phyloP scores from a whole-genome alignment of 768 basidiomycete species.

The Amanita pallidorosea region DNA sequence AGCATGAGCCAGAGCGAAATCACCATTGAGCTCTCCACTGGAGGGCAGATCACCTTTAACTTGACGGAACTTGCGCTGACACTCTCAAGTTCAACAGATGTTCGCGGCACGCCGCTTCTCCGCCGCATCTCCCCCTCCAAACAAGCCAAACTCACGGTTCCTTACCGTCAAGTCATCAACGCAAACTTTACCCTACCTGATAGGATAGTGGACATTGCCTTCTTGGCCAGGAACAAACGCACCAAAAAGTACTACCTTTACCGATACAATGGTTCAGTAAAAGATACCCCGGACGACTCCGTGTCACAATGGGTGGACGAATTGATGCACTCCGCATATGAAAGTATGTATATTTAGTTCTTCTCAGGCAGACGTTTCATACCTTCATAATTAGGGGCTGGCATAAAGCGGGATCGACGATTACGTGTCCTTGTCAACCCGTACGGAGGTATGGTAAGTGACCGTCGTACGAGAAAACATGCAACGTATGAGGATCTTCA shows the following conservation, averaged over 20 bases:
- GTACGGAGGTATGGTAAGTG: slow-evolving; percentile 60
- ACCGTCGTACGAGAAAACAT: slow-evolving; percentile 1
- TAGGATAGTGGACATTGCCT: slow-evolving; percentile 34
- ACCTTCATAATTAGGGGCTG: slow-evolving; percentile 20
- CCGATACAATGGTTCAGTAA: slow-evolving; percentile 31
- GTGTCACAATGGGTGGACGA: slow-evolving; percentile 42
- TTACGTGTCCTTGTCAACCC: slow-evolving; percentile 76
- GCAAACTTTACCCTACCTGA: slow-evolving; percentile 27
- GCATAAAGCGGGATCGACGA: slow-evolving; percentile 40
- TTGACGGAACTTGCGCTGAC: slow-evolving; percentile 9
- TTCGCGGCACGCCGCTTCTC: background rate
- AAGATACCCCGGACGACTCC: slow-evolving; percentile 19
- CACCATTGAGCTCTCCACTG: slow-evolving; percentile 7
- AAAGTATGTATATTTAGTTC: slow-evolving; percentile 29
- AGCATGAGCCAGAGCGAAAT: slow-evolving; percentile 6
- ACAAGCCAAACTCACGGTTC: slow-evolving; percentile 10
- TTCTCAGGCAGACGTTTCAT: background rate
- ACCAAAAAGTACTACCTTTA: slow-evolving; percentile 27
- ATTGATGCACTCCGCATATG: slow-evolving; percentile 50
- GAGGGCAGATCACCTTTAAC: slow-evolving; percentile 8
- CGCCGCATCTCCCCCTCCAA: background rate
- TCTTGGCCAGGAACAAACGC: slow-evolving; percentile 34
- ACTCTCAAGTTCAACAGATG: slow-evolving; percentile 12
- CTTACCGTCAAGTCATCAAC: slow-evolving; percentile 41
- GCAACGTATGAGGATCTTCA: background rate